A percentile compares a stretch with the other conserved stretches of the same genome.
phyloP scores from a whole-genome alignment of 176 grass and related monocot species.

The Chloris gayana region DNA sequence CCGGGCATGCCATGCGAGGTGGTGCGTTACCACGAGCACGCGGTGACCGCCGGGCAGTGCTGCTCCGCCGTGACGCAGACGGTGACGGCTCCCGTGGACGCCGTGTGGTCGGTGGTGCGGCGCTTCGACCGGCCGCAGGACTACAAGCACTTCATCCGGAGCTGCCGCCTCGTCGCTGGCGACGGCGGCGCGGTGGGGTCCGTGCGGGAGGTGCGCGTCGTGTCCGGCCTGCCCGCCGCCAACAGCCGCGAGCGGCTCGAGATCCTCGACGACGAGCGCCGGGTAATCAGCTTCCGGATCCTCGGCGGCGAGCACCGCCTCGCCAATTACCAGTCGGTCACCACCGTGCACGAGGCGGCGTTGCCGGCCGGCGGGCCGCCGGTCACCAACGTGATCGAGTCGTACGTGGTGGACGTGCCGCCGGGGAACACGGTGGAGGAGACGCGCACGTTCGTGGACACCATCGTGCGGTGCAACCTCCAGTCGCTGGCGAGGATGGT shows the following conservation, averaged over 20 bases:
- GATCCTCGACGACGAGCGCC: constrained; percentile 74
- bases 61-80: constrained; percentile 52
- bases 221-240: constrained; percentile 66
- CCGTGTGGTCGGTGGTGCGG: constrained; percentile 89
- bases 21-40: constrained; percentile 69
- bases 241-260: constrained; percentile 77
- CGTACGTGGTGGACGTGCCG: constrained; percentile 90
- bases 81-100: constrained; percentile 53
- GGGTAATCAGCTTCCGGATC: constrained; percentile 81
- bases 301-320: constrained; percentile 86
- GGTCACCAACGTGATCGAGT: constrained; percentile 69
- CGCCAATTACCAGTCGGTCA: constrained; percentile 85
- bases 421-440: constrained; percentile 78
- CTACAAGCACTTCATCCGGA: constrained; percentile 86
- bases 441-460: constrained; percentile 70
- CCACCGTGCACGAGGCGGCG: constrained; percentile 62
- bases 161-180: constrained; percentile 73
- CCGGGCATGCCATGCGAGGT: constrained; percentile 38
- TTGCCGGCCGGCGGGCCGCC: background rate
- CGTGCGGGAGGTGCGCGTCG: constrained; percentile 63
- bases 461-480: constrained; percentile 83
- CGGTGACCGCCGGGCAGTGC: constrained; percentile 57
- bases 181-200: constrained; percentile 65
- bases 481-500: constrained; percentile 62
- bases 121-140: constrained; percentile 82